Base-by-base conservation (phyloP, 2,329 filamentous ascomycete species). In the Clonostachys chloroleuca region DNA sequence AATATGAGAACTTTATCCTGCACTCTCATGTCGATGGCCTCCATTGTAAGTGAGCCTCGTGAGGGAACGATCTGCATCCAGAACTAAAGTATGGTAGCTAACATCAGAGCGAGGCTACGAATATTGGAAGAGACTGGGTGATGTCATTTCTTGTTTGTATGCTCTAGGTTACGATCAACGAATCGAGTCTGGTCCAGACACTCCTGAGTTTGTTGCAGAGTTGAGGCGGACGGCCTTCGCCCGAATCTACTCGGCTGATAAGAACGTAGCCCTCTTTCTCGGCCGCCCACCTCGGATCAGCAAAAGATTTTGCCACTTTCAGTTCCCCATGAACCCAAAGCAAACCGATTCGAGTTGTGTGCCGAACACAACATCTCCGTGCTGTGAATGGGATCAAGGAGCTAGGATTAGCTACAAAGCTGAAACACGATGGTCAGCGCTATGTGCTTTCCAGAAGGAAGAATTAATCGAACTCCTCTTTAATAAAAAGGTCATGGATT, bases 121-220 rank as follows among this genome's bases (percentile, higher is more conserved):
- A 30, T 30, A 30, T 30, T 30, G 24, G 72, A 64, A 72, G 41
- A 67, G 63, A 42, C 60, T 75, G 5, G 70, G 72, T 30, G 71
- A 75, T 48, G 58, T 75, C 7, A 64, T 67, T 6, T 67, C 66
- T 35, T 71, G 71, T 2, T 56, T 75, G 3, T 73, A 69, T 50
- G 71, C 73, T 6, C 62, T 73, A 6, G 73, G 73, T 12, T 66
- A 75, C 16, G 73, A 77, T 49, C 64, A 74, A 45, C 63, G 67
- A 18, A 59, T 58, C 14, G 50, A 42, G 16, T 63, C 67, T 18
- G 59, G 58, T 13, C 48, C 41, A 16, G 39, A 39, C 7, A 47
- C 47, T 3, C 67, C 70, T 2, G 55, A 56, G 6, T 74, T 71
- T 17, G 56, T 75, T 5, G 57, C 54, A 1, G 60, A 71, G 43